Base-by-base conservation (phyloP, 106 monocot genomes). In the Dactylorhiza incarnata region DNA sequence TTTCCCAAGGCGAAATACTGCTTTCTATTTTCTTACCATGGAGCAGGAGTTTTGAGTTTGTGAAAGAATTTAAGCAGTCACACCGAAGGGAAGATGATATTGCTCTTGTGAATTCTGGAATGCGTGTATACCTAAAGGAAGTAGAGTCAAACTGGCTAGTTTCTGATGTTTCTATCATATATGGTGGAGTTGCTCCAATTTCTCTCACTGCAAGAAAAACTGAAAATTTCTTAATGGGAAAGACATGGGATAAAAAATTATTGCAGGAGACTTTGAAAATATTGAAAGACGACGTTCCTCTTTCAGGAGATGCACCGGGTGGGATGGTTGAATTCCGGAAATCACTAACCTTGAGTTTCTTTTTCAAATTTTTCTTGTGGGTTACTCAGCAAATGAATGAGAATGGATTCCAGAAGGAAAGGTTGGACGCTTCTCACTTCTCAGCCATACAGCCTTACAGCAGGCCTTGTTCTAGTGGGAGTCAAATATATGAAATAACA, bases 61-160 rank as follows among this genome's bases (percentile, higher is more conserved):
- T 99, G 3, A 99, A 99, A 81, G 99, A 99, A 80, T 99, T 99
- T 62, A 99, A 99, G 73, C 94, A 92, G 76, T 87, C 94, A 72
- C 99, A 99, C 74, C 82, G 99, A 74, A 91, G 87, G 76, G 99
- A 99, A 82, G 99, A 99, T 89, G 99, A 99, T 70, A 99, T 99
- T 82, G 99, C 99, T 45, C 91, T 99, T 76, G 99, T 99, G 61
- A 99, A 99, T 89, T 89, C 99, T 52, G 99, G 91, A 52, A 92
- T 99, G 89, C 94, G 94, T 73, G 88, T 88, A 9, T 78, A 77
- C 80, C 80, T 99, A 14, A 68, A 73, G 73, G 63, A 86, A 80
- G 81, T 77, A 16, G 80, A 73, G 17, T 79, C 71, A 49, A 86
- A 84, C 52, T 99, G 82, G 81, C 75, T 45, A 72, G 74, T 94